phyloP scores from a whole-genome alignment of 306 rosid species.

The Carpinus fangiana region DNA sequence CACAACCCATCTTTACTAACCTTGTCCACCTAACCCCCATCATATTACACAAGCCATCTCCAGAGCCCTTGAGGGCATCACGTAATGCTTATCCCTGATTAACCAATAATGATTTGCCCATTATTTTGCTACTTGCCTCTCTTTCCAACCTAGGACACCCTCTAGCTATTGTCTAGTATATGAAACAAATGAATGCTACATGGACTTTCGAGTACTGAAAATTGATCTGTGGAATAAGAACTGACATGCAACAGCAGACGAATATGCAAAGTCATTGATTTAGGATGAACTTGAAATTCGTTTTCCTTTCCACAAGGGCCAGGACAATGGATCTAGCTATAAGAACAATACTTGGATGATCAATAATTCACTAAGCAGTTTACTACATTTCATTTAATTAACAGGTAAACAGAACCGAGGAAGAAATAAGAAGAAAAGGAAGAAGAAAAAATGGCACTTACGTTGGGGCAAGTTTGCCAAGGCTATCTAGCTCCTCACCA shows the following conservation, averaged over 20 bases:
- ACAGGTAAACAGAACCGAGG: slow-evolving; percentile 10
- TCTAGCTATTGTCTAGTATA: background rate
- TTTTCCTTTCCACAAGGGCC: no score
- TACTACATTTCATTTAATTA: slow-evolving; percentile 15
- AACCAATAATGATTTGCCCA: background rate
- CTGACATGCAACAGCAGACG: background rate
- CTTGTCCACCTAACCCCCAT: background rate
- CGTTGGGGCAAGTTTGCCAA: slow-evolving; percentile 98
- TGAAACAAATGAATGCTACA: background rate
- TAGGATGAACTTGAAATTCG: no score
- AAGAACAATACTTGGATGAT: no score
- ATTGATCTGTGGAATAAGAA: background rate
- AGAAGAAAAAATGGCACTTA: slow-evolving; percentile 38
- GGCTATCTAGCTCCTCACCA: slow-evolving; percentile 87
- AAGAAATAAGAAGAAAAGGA: background rate
- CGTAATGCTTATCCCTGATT: background rate
- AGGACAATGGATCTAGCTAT: no score
- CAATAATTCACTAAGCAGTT: background rate
- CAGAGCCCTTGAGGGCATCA: background rate
- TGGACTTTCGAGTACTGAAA: background rate
- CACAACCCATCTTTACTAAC: background rate
- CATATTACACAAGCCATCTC: slow-evolving; percentile 3
- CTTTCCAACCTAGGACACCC: slow-evolving; percentile 12
- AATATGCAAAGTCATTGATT: background rate
- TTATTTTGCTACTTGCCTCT: background rate